Conservation (phyloP, 805 yeast genomes). For the Lipomyces starkeyi region DNA sequence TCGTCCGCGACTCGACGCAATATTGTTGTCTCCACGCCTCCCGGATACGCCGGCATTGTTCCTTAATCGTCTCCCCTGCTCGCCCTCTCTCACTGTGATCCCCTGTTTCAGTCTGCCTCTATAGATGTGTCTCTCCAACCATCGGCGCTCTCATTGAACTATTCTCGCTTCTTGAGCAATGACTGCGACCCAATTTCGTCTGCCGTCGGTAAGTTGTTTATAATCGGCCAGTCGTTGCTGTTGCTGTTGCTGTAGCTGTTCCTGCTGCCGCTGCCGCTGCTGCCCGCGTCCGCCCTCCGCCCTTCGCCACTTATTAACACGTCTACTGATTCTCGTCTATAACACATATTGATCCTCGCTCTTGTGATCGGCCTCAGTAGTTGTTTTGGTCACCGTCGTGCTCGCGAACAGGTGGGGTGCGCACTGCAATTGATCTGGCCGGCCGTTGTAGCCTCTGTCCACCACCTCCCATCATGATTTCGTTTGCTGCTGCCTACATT, state of each 20-base stretch:
- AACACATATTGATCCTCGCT: neutral
- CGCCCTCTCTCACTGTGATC: neutral
- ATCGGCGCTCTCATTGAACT: neutral
- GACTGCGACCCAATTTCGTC: conserved; percentile 24
- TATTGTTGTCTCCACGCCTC: neutral
- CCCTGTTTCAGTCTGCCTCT: neutral
- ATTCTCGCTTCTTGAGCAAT: neutral
- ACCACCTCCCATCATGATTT: neutral
- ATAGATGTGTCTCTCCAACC: neutral
- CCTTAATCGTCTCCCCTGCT: neutral
- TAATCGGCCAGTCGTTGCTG: neutral
- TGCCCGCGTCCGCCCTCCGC: neutral
- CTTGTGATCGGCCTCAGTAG: neutral
- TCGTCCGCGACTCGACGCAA: neutral
- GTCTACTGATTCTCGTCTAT: neutral
- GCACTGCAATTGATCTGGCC: neutral
- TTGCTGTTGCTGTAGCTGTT: neutral
- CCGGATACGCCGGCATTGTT: conserved; percentile 6
- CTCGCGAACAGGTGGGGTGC: too few relatives aligned
- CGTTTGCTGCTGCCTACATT: neutral
- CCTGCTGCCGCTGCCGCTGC: neutral
- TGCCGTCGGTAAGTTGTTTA: conserved; percentile 19
- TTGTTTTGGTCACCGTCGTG: too few relatives aligned
- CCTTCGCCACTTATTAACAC: neutral
- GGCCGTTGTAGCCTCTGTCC: neutral